Evolutionary conservation across 805 yeast genomes (phyloP).

Genomic region (Kazachstania psychrophila): DNA sequence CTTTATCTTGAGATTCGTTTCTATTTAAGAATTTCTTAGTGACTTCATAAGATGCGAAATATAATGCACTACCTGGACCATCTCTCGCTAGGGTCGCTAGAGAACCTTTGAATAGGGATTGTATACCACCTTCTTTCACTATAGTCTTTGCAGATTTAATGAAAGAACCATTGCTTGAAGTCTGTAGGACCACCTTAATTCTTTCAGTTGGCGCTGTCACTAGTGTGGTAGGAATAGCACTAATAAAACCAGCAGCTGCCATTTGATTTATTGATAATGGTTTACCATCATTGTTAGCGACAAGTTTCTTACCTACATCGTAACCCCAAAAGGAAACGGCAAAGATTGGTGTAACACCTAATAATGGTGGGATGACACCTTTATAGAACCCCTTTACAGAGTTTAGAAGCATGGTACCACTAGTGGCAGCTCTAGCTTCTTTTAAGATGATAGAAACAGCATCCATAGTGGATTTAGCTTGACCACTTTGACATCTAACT

Average conservation of each 20-base stretch:
- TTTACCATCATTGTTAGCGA: slow-evolving; percentile 30
- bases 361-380: slow-evolving; percentile 87
- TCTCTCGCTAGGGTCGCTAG: slow-evolving; percentile 89
- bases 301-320: slow-evolving; percentile 79
- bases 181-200: slow-evolving; percentile 86
- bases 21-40: slow-evolving; percentile 55
- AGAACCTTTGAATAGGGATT: slow-evolving; percentile 84
- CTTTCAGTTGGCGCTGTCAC: slow-evolving; percentile 98
- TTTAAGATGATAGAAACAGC: slow-evolving; percentile 64
- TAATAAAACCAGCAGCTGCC: slow-evolving; percentile 86
- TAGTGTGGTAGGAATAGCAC: slow-evolving; percentile 90
- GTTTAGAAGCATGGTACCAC: slow-evolving; percentile 11
- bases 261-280: slow-evolving; percentile 56
- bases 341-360: slow-evolving; percentile 98
- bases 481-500: slow-evolving; percentile 77
- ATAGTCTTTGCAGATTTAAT: slow-evolving; percentile 49
- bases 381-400: slow-evolving; percentile 62
- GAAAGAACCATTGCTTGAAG: slow-evolving; percentile 35
- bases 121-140: slow-evolving; percentile 70
- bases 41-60: slow-evolving; percentile 89
- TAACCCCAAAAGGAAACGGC: slow-evolving; percentile 99
- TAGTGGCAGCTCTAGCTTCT: slow-evolving; percentile 17
- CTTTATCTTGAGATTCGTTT: slow-evolving; percentile 13
- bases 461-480: slow-evolving; percentile 50
- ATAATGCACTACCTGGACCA: slow-evolving; percentile 94